Conservation (phyloP, 139 green algal species). For the Chlamydomonas sp. region DNA sequence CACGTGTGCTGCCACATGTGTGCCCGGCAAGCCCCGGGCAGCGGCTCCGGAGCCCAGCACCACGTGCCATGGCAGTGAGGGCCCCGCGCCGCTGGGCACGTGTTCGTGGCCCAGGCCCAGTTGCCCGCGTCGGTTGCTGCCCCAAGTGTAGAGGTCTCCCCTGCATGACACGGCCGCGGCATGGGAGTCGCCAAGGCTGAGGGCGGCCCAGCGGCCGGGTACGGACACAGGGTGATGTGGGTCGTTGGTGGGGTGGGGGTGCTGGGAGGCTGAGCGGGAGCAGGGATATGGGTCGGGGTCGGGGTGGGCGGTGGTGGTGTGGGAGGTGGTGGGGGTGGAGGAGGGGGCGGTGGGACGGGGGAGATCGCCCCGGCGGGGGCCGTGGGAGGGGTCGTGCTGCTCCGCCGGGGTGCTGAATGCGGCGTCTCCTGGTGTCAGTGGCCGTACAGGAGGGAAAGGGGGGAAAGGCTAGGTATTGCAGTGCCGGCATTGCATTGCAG, state of each 20-base stretch:
- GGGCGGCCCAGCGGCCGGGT: slow-evolving; percentile 69
- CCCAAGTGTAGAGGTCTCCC: slow-evolving; percentile 87
- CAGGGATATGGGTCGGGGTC: not conserved
- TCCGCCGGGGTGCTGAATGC: too few species aligned
- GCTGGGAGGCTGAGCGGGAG: not conserved
- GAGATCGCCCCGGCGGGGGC: too few species aligned
- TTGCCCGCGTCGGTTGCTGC: slow-evolving; percentile 60
- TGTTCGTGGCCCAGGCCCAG: slow-evolving; percentile 65
- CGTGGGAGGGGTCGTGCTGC: too few species aligned
- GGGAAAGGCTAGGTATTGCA: too few species aligned
- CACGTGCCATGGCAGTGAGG: too few species aligned
- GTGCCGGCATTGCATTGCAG: too few species aligned
- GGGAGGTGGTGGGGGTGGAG: too few species aligned
- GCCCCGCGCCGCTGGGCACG: not conserved
- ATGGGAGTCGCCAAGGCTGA: slow-evolving; percentile 79
- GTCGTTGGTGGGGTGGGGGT: not conserved
- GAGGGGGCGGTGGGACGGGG: too few species aligned
- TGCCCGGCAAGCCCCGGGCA: not conserved
- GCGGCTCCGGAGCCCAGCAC: too few species aligned
- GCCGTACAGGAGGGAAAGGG: too few species aligned
- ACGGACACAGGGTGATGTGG: slow-evolving; percentile 54
- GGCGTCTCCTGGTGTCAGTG: too few species aligned
- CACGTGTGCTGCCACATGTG: not conserved
- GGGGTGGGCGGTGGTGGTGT: too few species aligned
- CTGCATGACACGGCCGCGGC: slow-evolving; percentile 70